Base-by-base conservation (phyloP, 2,329 filamentous ascomycete genomes). In the Thyridium curvatum region DNA sequence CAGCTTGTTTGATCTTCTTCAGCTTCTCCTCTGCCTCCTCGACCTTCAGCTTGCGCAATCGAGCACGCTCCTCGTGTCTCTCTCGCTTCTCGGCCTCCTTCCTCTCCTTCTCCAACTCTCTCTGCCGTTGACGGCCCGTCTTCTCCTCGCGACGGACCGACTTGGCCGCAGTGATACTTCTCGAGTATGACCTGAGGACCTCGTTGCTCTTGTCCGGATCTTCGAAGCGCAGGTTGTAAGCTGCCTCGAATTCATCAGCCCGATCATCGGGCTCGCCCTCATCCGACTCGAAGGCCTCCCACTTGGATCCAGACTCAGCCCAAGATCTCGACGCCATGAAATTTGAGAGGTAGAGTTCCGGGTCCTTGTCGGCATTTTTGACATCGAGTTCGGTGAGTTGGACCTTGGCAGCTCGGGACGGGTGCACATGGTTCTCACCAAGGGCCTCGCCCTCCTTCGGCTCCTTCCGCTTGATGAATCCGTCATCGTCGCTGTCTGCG, bases 191-290 rank as follows among this genome's bases (percentile, higher is more conserved):
- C 53, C 84, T 81, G 26, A 98, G 70, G 36, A 85, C 82, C 62
- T 95, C 88, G 56, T 96, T 96, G 52, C 86, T 82, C 56, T 86
- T 89, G 43, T 76, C 76, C 0, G 93, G 89, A 52, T 97, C 86
- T 59, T 98, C 93, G 54, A 98, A 98, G 28, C 93, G 84, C 64
- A 96, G 66, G 65, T 98, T 98, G 67, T 95, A 98, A 4, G 90
- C 90, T 47, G 86, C 76, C 64, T 98, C 93, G 53, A 91, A 94
- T 44, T 84, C 79, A 33, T 97, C 91, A 18, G 90, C 90, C 34
- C 78, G 74, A 37, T 94, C 87, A 47, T 93, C 90, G 0, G 72
- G 87, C 37, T 95, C 88, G 47, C 93, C 91, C 0, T 96, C 89
- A 50, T 98, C 93, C 0, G 89, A 95, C 55, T 96, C 88, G 41